Evolutionary conservation across 2,329 filamentous ascomycete species (phyloP), one percentile per base, ranked within the genome.

Genomic region (Colletotrichum tropicale): DNA sequence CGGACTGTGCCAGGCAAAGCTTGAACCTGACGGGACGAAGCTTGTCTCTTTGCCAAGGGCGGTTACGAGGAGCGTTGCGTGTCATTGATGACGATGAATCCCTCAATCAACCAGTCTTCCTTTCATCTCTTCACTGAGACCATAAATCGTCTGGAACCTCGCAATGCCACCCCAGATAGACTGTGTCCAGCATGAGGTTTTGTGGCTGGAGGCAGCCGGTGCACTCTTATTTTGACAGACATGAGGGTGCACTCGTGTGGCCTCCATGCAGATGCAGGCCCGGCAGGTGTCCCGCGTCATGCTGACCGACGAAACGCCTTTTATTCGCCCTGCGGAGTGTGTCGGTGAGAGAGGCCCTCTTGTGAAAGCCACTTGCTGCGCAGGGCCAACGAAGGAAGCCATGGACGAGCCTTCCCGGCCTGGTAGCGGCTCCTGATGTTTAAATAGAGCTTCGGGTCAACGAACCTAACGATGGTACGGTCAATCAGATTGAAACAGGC

Each of bases 1-100:
- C 74, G 74, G 70, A 58, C 70, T 69, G 74, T 66, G 74, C 34
- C 64, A 60, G 52, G 60, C n/a, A 74, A 72, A 76, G 74, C 74
- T 76, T 76, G 74, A 67, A 52, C 28, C 32, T 32, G 56, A 52
- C 58, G 43, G 64, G 58, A 65, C n/a, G 70, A 76, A 74, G 74
- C 74, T 74, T 74, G 74, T 65, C 55, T 65, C 70, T 65, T 69
- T 58, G 70, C 70, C 70, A 69, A 28, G 48, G 21, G n/a, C 13
- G 30, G 21, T 30, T 26, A 62, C 32, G 18, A 62, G 34, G n/a
- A 30, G 24, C 21, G n/a, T 75, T 66, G 70, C 52, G 36, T 56
- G 24, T 36, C 56, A 43, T 68, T 65, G 52, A 71, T n/a, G 24
- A 61, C 43, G 52, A 66, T 6, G 15, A 61, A 38, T 55, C 24